Conservation (phyloP, 2,329 filamentous ascomycete genomes). For the Colletotrichum chrysophilum region DNA sequence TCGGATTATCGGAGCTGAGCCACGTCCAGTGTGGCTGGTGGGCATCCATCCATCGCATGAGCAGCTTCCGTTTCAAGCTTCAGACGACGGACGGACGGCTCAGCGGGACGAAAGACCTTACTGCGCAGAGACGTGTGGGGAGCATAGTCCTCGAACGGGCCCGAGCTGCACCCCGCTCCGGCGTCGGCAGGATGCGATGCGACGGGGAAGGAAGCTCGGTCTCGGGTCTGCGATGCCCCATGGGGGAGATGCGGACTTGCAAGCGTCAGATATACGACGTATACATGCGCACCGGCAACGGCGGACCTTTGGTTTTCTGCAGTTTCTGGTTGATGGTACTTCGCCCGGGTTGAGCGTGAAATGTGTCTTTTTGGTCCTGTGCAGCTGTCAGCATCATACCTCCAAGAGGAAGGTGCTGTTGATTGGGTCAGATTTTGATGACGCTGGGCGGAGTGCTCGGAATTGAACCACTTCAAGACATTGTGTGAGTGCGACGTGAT, state of each 20-base stretch:
- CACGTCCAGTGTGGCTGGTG: neutral
- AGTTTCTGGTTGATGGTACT: accelerated
- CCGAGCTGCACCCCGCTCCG: neutral
- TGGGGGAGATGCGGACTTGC: neutral
- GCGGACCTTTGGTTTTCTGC: neutral
- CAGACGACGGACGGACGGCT: neutral
- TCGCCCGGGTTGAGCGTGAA: neutral
- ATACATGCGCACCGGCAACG: neutral
- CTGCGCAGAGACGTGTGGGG: neutral
- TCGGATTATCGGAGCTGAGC: neutral
- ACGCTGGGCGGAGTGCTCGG: neutral
- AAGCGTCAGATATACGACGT: neutral
- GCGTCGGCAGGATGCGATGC: neutral
- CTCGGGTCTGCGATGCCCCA: neutral
- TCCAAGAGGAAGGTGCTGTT: neutral
- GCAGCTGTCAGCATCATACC: neutral
- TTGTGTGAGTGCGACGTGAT: neutral
- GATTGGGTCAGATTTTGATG: neutral
- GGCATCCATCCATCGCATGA: neutral
- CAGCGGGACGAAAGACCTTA: neutral
- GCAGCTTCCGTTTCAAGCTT: neutral
- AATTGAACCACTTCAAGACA: neutral
- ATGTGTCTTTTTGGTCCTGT: neutral
- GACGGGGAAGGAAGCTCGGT: neutral
- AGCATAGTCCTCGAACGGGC: neutral